Conservation (phyloP, 768 basidiomycete genomes). For the Mycena alexandri region DNA sequence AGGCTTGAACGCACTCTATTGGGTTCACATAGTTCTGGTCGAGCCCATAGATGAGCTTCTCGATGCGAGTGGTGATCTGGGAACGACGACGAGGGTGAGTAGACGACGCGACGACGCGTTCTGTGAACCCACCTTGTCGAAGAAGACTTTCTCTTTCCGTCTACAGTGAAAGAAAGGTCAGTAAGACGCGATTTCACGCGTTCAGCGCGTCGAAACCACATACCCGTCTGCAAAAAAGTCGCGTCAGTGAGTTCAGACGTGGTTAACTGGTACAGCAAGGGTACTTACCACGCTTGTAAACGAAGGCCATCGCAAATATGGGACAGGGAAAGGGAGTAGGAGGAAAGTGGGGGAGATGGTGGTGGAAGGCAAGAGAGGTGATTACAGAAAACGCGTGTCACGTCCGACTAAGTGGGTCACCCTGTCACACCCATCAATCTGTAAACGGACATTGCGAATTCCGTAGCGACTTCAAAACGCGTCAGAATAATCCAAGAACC, state of each 20-base stretch:
- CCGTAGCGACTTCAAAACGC: not conserved
- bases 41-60: slow-evolving; percentile 95
- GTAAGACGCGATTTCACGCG: slow-evolving; percentile 54
- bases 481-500: too few species aligned
- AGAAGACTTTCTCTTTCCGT: slow-evolving; percentile 93
- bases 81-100: slow-evolving; percentile 14
- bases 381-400: slow-evolving; percentile 21
- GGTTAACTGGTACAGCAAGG: not conserved
- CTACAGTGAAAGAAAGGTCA: slow-evolving; percentile 48
- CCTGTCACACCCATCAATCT: slow-evolving; percentile 28
- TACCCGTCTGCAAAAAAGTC: slow-evolving; percentile 58
- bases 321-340: slow-evolving; percentile 3
- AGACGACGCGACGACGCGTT: slow-evolving; percentile 35
- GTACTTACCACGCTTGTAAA: slow-evolving; percentile 35
- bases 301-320: slow-evolving; percentile 31
- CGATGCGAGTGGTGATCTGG: slow-evolving; percentile 90
- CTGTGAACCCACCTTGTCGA: slow-evolving; percentile 80
- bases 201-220: slow-evolving; percentile 43
- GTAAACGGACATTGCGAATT: slow-evolving; percentile 10
- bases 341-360: slow-evolving; percentile 14
- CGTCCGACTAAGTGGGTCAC: slow-evolving; percentile 9
- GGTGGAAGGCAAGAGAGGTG: slow-evolving; percentile 24
- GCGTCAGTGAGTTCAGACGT: slow-evolving; percentile 20
- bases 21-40: slow-evolving; percentile 94
- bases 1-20: slow-evolving; percentile 74